These are phyloP conservation scores for Pseudoturritis turrita DNA, from an alignment of 345 rosid species.

Conservation along the genomic window DNA sequence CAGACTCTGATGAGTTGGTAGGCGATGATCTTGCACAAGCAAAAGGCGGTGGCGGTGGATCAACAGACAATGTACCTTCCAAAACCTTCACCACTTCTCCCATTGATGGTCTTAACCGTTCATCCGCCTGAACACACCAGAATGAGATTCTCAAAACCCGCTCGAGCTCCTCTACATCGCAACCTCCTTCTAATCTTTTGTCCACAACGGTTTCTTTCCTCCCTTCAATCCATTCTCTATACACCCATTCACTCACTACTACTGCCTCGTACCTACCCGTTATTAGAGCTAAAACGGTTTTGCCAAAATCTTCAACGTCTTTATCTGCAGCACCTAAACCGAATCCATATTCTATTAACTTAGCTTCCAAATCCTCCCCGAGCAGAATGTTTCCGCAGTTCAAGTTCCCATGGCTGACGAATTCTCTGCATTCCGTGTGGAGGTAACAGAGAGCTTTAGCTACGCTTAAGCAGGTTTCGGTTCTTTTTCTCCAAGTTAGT, in stretches of 20 bases:
- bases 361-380: conserved; percentile 61
- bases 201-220: conserved; percentile 44
- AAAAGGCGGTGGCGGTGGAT: conserved; percentile 69
- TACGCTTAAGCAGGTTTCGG: conserved; percentile 51
- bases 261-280: conserved; percentile 43
- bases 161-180: conserved; percentile 54
- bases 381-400: conserved; percentile 60
- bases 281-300: conserved; percentile 43
- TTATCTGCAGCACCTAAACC: conserved; percentile 51
- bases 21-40: conserved; percentile 28
- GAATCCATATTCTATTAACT: conserved; percentile 63
- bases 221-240: conserved; percentile 57
- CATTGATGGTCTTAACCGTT: conserved; percentile 70
- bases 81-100: conserved; percentile 75
- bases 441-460: conserved; percentile 67
- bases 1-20: conserved; percentile 32
- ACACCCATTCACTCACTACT: conserved; percentile 39
- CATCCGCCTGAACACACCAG: conserved; percentile 74
- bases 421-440: conserved; percentile 76
- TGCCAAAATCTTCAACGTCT: conserved; percentile 73
- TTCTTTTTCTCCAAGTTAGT: conserved; percentile 63
- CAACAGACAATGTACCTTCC: conserved; percentile 70
- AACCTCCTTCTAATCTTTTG: conserved; percentile 36
- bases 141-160: conserved; percentile 59
- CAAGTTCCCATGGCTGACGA: conserved; percentile 70